Evolutionary conservation across 768 basidiomycete genomes (phyloP), one percentile per base, ranked within the genome.

Genomic region (Rhodotorula sphaerocarpa): DNA sequence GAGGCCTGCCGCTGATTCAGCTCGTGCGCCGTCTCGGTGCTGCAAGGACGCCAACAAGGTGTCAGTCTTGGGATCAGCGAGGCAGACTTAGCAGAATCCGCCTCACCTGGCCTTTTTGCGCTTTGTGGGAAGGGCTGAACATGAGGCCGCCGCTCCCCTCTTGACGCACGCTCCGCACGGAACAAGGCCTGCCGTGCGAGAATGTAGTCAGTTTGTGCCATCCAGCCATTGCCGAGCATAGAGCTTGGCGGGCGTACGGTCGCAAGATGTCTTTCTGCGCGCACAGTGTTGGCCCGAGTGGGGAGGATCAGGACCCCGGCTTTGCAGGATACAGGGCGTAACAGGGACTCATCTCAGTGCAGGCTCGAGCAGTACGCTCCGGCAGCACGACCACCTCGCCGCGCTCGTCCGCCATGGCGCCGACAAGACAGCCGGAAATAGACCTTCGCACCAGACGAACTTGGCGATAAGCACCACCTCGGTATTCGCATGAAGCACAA

Each of bases 141-240:
- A 65, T 15, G 43, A 28, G n/a, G 63, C 16, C 0, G 58, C 53
- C 10, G 50, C 43, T 4, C 59, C 59, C 0, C 63, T 46, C 58
- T 65, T 65, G 33, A 60, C 54, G 31, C 63, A 65, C 7, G 63
- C 63, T 0, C 57, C 57, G n/a, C 63, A 65, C 0, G 63, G 63
- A 15, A 59, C 25, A 34, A 55, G 55, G 7, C 63, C 54, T 48
- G 18, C 5, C 1, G 36, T 5, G 50, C 5, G 23, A n/a, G 20
- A 0, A 16, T 1, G 4, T 15, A 7, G 57, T n/a, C 28, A 51
- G 44, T 30, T 1, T 7, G n/a, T 16, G 11, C 2, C n/a, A n/a
- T n/a, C n/a, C n/a, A n/a, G 36, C 16, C 36, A 39, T 39, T 39
- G 36, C 36, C 16, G 10, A 39, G 9, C 36, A 39, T 39, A n/a